Base-by-base conservation (phyloP, 2,329 filamentous ascomycete genomes). In the Ophiostoma novo-ulmi region DNA sequence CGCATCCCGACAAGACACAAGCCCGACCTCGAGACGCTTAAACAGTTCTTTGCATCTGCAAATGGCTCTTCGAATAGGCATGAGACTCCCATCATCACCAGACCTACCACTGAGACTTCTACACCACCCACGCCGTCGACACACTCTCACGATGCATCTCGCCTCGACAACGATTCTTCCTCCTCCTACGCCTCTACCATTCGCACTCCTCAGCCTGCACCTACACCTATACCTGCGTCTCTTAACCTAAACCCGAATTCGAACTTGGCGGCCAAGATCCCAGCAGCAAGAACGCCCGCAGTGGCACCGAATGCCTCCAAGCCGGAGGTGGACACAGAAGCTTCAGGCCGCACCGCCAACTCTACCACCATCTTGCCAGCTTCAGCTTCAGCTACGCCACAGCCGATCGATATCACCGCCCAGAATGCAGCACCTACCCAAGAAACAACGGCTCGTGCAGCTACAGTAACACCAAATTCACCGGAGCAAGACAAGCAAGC, bases 1-100 rank as follows among this genome's bases (percentile, higher is more conserved):
- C 84, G 80, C 75, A 83, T 88, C 71, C 86, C 87, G 68, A 73
- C 80, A 70, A 82, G 83, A 73, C 82, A 81, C 71, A 78, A 79
- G 73, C 78, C 81, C 68, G 80, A 82, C 71, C 80, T 84, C 48
- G 81, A 85, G 72, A 77, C 77, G 20, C 74, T 83, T 41, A 81
- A 80, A 73, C 79, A 79, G 70, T 79, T 79, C 10, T 74, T 82
- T 13, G 67, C 69, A 7, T 71, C 70, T 10, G 77, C 76, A 11
- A 77, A 77, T 74, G 75, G 77, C 72, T 39, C 75, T 2, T 41
- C 44, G 68, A 38, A 75, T 67, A 44, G 75, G 72, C 17, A 70
- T 13, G 71, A 73, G 55, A 68, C 70, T 1, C 48, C 67, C 31
- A 17, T 17, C 17, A 26, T 68, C 22, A 8, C 71, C 38, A 70